These are phyloP conservation scores for Tetrapisispora namnaoensis DNA, from an alignment of 805 yeast genomes.

Conservation along the genomic window DNA sequence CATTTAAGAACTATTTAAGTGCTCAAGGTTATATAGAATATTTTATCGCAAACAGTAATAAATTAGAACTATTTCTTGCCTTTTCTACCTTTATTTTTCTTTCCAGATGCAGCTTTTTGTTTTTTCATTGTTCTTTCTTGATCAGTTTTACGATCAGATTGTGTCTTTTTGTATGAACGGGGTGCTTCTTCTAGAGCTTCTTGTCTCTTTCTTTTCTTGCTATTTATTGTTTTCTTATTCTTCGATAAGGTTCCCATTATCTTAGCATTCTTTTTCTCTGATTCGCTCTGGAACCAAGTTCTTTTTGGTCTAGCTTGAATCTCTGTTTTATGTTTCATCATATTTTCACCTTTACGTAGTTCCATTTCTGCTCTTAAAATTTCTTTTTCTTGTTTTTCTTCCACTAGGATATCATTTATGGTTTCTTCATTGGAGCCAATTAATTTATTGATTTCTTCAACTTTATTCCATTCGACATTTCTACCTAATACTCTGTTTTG, in stretches of 20 bases:
- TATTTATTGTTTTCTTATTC: constrained; percentile 44
- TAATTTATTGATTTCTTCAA: constrained; percentile 55
- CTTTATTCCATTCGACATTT: constrained; percentile 80
- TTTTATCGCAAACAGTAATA: neutral
- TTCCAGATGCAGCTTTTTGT: constrained; percentile 22
- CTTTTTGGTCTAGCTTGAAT: constrained; percentile 85
- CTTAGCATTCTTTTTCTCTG: constrained; percentile 35
- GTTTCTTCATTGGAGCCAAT: constrained; percentile 50
- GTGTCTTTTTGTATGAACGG: constrained; percentile 73
- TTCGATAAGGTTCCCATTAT: constrained; percentile 32
- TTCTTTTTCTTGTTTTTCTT: constrained; percentile 85
- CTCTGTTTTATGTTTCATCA: constrained; percentile 70
- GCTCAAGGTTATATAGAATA: too few species aligned
- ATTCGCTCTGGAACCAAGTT: constrained; percentile 81
- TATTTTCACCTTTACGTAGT: constrained; percentile 71
- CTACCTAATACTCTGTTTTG: constrained; percentile 64
- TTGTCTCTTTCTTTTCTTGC: constrained; percentile 61
- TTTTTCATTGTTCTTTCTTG: constrained; percentile 35
- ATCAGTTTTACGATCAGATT: constrained; percentile 51
- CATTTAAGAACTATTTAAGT: neutral
- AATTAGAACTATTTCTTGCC: neutral
- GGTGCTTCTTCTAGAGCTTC: constrained; percentile 48
- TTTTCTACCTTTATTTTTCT: constrained; percentile 21
- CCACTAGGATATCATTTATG: constrained; percentile 69
- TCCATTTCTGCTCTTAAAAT: constrained; percentile 86